Evolutionary conservation across 257 asterid species (phyloP).

Genomic region (Solanum sitiens): DNA sequence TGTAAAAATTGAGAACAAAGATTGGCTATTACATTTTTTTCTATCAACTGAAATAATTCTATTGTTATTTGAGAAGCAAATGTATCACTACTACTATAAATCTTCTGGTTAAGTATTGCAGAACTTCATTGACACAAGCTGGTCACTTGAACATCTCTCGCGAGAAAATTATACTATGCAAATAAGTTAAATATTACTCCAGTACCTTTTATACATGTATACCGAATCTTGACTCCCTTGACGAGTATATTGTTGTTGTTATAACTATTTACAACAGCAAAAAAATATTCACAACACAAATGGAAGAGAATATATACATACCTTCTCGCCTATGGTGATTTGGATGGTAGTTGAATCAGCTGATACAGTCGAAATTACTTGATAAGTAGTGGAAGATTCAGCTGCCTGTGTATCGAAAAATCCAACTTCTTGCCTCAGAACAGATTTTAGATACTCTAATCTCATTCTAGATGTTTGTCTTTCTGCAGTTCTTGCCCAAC

Average conservation of each 20-base stretch:
- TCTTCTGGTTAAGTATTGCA: neutral
- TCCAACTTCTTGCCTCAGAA: slow-evolving; percentile 67
- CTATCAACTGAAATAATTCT: neutral
- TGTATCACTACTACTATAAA: neutral
- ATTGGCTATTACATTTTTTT: neutral
- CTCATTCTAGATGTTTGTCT: slow-evolving; percentile 83
- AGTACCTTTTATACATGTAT: neutral
- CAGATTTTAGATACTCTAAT: slow-evolving; percentile 79
- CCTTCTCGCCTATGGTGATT: slow-evolving; percentile 75
- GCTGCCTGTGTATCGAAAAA: slow-evolving; percentile 70
- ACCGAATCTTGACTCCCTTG: neutral
- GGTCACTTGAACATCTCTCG: neutral
- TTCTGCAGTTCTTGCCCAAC: slow-evolving; percentile 95
- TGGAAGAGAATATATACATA: neutral
- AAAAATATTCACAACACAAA: neutral
- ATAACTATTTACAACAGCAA: neutral
- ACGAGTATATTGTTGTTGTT: neutral
- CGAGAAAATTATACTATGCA: neutral
- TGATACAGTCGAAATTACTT: slow-evolving; percentile 60
- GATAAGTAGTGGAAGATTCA: slow-evolving; percentile 63
- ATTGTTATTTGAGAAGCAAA: neutral
- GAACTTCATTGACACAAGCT: neutral
- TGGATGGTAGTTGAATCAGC: slow-evolving; percentile 64
- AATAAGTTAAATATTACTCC: neutral
- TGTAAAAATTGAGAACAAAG: neutral